Evolutionary conservation across 106 monocot genomes (phyloP).

Genomic region (Acorus calamus): DNA sequence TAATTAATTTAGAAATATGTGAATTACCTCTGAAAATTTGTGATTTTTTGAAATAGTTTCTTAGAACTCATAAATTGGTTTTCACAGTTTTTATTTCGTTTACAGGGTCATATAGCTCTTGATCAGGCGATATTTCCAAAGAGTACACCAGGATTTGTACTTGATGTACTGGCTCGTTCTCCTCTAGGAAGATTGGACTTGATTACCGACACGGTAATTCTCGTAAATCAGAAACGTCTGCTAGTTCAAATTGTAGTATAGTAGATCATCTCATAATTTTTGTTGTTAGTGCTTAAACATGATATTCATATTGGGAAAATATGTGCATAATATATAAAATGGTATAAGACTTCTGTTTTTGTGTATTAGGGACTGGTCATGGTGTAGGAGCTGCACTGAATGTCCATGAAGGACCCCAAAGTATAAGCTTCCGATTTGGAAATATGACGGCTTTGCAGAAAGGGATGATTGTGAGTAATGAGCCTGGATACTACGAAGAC

Average conservation of each 20-base stretch:
- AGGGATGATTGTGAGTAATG: slow-evolving; percentile 97
- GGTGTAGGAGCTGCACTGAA: slow-evolving; percentile 98
- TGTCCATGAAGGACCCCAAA: slow-evolving; percentile 97
- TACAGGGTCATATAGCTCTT: slow-evolving; percentile 91
- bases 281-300: too few species aligned
- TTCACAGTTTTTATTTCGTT: slow-evolving; percentile 5
- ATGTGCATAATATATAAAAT: background rate
- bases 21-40: background rate
- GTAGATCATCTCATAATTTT: too few species aligned
- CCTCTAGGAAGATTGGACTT: slow-evolving; percentile 90
- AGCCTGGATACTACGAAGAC: slow-evolving; percentile 98
- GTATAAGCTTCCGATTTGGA: slow-evolving; percentile 91
- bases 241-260: too few species aligned
- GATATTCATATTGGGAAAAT: too few species aligned
- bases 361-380: slow-evolving; percentile 86
- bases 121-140: slow-evolving; percentile 93
- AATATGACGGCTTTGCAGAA: slow-evolving; percentile 79
- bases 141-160: slow-evolving; percentile 89
- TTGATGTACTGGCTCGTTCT: slow-evolving; percentile 81
- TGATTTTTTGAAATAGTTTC: background rate
- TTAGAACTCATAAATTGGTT: background rate
- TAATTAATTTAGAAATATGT: too few species aligned
- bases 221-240: too few species aligned
- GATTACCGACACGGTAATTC: slow-evolving; percentile 87
- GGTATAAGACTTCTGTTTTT: slow-evolving; percentile 4